Evolutionary conservation across 2,329 filamentous ascomycete genomes (phyloP), one percentile per base, ranked within the genome.

Genomic region (Stylonectria norvegica): DNA sequence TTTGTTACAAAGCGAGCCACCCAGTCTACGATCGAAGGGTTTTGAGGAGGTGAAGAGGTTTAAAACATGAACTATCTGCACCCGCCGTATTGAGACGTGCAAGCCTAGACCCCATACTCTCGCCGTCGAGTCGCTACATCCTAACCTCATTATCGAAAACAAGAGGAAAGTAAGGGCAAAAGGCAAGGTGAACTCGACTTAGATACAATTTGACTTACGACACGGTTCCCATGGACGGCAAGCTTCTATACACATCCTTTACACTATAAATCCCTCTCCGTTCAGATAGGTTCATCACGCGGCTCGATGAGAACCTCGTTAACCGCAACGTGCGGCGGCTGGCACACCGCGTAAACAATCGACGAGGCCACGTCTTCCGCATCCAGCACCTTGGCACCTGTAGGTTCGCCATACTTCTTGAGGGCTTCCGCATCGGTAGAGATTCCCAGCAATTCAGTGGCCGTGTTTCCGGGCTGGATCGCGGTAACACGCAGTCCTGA

Each of bases 231-330:
- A 11, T 5, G 20, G 32, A 34, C 22, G 22, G 22, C 22, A 12
- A 25, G 12, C 15, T 22, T 34, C 5, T 20, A 19, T 22, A 20
- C 19, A 12, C 27, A 14, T 20, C 22, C 28, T 12, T 38, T 33
- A 12, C 17, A 20, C 18, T 18, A n/a, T 22, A 16, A 20, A 17
- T 34, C 34, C 37, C 19, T 38, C 10, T 22, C 25, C 16, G 10
- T 18, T 47, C 52, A 87, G 46, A 86, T 86, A 9, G 85, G 85
- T 67, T 88, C 85, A 52, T 88, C 85, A 32, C 85, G 69, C 11
- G 85, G 85, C 69, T 89, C 85, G 59, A 91, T 85, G 60, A 91
- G 61, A 4, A 91, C 75, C 68, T 91, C 86, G 50, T 91, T 91
- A 2, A 91, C 82, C 28, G 84, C 78, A 30, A 90, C 85, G 65